phyloP scores from a whole-genome alignment of 805 yeast species.

The Metschnikowia kofuensis region DNA sequence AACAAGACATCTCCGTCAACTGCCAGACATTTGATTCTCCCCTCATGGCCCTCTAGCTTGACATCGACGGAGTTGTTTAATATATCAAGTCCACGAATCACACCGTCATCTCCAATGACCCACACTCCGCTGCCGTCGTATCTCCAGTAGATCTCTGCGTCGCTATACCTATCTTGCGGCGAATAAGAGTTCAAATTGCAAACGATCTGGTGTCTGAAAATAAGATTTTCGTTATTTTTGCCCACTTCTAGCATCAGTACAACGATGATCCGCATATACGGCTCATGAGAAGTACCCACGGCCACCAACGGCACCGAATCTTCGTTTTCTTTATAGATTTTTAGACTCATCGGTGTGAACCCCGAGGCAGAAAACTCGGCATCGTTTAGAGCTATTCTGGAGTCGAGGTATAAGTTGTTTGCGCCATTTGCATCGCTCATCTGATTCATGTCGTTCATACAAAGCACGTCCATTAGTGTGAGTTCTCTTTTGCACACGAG shows the following conservation, averaged over 20 bases:
- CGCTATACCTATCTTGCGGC: constrained; percentile 69
- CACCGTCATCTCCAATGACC: constrained; percentile 70
- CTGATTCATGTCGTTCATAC: constrained; percentile 7
- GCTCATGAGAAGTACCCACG: constrained; percentile 74
- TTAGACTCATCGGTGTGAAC: constrained; percentile 55
- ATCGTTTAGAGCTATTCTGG: constrained; percentile 60
- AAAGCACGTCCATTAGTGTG: constrained; percentile 51
- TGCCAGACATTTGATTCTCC: constrained; percentile 45
- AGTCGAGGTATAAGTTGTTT: constrained; percentile 22
- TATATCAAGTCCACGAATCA: constrained; percentile 57
- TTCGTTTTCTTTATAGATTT: constrained; percentile 15
- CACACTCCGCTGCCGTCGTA: constrained; percentile 50
- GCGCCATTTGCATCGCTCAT: constrained; percentile 6
- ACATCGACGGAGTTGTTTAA: constrained; percentile 32
- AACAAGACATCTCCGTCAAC: constrained; percentile 39
- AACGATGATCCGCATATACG: constrained; percentile 67
- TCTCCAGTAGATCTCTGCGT: constrained; percentile 48
- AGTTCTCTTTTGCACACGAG: constrained; percentile 60
- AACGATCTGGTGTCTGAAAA: constrained; percentile 24
- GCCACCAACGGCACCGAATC: constrained; percentile 39
- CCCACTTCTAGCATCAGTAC: constrained; percentile 40
- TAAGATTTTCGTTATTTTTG: neutral
- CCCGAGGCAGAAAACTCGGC: constrained; percentile 67
- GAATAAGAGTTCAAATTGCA: constrained; percentile 44
- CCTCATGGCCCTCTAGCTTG: constrained; percentile 39